Base-by-base conservation (phyloP, 768 basidiomycete species). In the Dentipellis sp. region DNA sequence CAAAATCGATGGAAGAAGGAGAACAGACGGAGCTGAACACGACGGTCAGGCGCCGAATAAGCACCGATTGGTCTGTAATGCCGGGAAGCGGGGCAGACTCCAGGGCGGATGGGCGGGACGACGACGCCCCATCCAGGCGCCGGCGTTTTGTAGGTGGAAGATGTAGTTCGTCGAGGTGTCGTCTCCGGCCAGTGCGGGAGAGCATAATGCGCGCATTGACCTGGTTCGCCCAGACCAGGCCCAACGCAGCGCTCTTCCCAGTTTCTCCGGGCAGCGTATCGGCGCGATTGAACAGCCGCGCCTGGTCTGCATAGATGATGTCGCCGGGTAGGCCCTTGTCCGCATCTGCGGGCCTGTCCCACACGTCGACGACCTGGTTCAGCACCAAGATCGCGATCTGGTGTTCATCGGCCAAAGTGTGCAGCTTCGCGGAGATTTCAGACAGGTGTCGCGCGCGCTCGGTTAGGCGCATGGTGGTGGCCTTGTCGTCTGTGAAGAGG, bases 151-250 rank as follows among this genome's bases (percentile, higher is more conserved):
- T 70, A 10, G 53, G 59, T 14, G 4, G 17, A 29, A 6, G 3
- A 4, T 42, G 14, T 4, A 14, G 14, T 40, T 73, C 73, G 54
- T 74, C 69, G 23, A 87, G 65, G 56, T 82, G 75, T 48, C 81
- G 76, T 56, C 86, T 76, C 58, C 91, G 75, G 10, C 79, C 80
- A 0, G 93, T 94, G 34, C 91, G 80, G 46, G 78, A 80, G 52
- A 97, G 78, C 77, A 95, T 84, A 48, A 97, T 78, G 21, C 95
- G 80, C 4, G 77, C 78, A 62, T 95, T 94, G 56, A 98, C 76
- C 64, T 91, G 87, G 68, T 95, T 97, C 14, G 94, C 88, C 95
- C 95, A 98, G 9, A 83, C 84, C 52, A 97, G 81, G 2, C 94
- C 94, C 2, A 98, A 73, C 39, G 80, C 82, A 0, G 89, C 92